Base-by-base conservation (phyloP, 78 protist species). In the Planoprotostelium fungivorum region DNA sequence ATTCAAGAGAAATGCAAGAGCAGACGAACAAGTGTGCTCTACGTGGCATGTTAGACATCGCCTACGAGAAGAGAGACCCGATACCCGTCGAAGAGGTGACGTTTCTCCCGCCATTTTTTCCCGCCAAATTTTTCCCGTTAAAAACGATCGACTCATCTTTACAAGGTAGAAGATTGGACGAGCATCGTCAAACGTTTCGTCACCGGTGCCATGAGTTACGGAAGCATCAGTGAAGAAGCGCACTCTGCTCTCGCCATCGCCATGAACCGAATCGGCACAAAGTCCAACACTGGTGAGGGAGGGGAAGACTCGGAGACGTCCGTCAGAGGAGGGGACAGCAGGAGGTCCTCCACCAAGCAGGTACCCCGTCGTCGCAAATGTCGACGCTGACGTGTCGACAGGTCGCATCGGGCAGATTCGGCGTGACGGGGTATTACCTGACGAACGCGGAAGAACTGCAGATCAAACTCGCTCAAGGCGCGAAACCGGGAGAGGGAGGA, bases 401-500 rank as follows among this genome's bases (percentile, higher is more conserved):
- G 90, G 94, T 97, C 34, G 98, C 98, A n/a, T 93, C 96, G 29
- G 98, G 97, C n/a, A 95, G 98, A n/a, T 97, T 97, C 87, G 98
- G 98, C 29, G 98, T 97, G 34, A 95, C 98, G 31, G 39, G 87
- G 38, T 85, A 87, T 36, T 97, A 97, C 95, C 95, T 97, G 34
- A 37, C 94, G 38, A 89, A 93, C 36, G 95, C 98, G 37, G 95
- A 95, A 63, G 96, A 95, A 89, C 37, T 97, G 39, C 97, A 97
- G 93, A 97, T 97, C 96, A 97, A 97, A 93, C 93, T 97, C 96
- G 98, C 97, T 84, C 98, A 97, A 88, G 98, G 98, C 31, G 98
- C 98, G 36, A 97, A 97, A 90, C 98, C 98, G 5, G 98, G 98
- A 10, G 98, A 97, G 85, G 98, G 98, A 0, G 97, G 97, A 0